Conservation (phyloP, 441 rosid species). For the Brassica balearica region DNA sequence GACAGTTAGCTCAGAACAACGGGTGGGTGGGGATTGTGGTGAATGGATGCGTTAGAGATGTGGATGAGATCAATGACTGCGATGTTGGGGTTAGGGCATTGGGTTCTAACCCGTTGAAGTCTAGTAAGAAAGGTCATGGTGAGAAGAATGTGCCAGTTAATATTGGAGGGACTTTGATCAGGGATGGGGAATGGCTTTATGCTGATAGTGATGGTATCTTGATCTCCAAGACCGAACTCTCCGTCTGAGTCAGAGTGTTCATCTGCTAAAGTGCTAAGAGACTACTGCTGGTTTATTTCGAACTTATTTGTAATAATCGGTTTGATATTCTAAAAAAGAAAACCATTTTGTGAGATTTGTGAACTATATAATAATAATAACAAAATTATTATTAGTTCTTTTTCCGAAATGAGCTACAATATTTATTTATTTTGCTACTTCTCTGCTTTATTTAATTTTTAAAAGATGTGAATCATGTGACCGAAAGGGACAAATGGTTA, state of each 20-base stretch:
- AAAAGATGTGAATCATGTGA: slow-evolving; percentile 15
- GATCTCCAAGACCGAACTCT: slow-evolving; percentile 66
- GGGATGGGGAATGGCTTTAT: slow-evolving; percentile 86
- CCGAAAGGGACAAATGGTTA: background rate
- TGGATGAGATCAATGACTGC: slow-evolving; percentile 78
- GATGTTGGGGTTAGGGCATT: slow-evolving; percentile 79
- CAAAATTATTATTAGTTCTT: background rate
- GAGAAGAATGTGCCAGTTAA: slow-evolving; percentile 66
- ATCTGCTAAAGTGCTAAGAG: background rate
- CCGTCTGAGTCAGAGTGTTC: slow-evolving; percentile 45
- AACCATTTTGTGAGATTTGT: background rate
- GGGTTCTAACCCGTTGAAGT: slow-evolving; percentile 77
- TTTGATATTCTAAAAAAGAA: background rate
- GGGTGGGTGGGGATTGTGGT: slow-evolving; percentile 84
- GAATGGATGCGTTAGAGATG: slow-evolving; percentile 84
- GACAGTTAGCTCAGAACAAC: slow-evolving; percentile 69
- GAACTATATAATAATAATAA: background rate
- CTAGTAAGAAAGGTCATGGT: slow-evolving; percentile 75
- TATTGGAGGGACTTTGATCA: slow-evolving; percentile 63
- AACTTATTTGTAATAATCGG: background rate
- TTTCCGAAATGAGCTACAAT: background rate
- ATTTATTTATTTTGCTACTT: background rate
- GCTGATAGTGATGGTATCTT: slow-evolving; percentile 86
- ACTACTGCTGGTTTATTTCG: background rate
- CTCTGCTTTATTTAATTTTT: background rate